Evolutionary conservation across 2,329 filamentous ascomycete genomes (phyloP), one percentile per base, ranked within the genome.

Genomic region (Penicillium sclerotigenum): DNA sequence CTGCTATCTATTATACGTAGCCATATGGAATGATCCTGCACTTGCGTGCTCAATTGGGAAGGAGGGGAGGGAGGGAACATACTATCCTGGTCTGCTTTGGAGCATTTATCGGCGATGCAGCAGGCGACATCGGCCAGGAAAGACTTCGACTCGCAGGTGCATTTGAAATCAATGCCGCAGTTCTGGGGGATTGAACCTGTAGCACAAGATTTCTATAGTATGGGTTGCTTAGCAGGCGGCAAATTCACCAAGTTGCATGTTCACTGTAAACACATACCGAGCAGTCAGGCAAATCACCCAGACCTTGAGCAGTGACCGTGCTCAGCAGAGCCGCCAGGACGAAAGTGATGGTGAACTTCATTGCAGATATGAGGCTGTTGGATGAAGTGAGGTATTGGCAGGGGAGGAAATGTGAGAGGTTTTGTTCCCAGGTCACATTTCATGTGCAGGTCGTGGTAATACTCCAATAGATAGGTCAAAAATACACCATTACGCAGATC

Each of bases 241-340:
- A 55, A 20, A 55, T 41, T 49, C 20, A 10, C 3, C 20, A 6
- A 33, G 5, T 29, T 14, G 14, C 8, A 29, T 26, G 22, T 29
- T 13, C n/a, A 24, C 16, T 13, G 11, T 51, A 31, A 34, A 20
- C 36, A 79, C 82, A 67, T 77, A 86, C 83, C 61, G 83, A 83
- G 65, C 80, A 87, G 10, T 60, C 57, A 16, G 82, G 85, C 47
- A 83, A 77, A 37, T 65, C 67, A 29, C 66, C 62, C 54, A 79
- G 66, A 37, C 66, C 65, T 68, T 83, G 82, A 37, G 81, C 81
- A 47, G 65, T 60, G n/a, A 68, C 74, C 28, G 76, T 69, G 59
- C 75, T 72, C 60, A 81, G 78, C 57, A 85, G 73, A 73, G 79
- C 79, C 64, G 81, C 77, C 46, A 84, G 72, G 63, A 82, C 78